Base-by-base conservation (phyloP, 495 filamentous ascomycete species). In the Hypoxylon fuscum region DNA sequence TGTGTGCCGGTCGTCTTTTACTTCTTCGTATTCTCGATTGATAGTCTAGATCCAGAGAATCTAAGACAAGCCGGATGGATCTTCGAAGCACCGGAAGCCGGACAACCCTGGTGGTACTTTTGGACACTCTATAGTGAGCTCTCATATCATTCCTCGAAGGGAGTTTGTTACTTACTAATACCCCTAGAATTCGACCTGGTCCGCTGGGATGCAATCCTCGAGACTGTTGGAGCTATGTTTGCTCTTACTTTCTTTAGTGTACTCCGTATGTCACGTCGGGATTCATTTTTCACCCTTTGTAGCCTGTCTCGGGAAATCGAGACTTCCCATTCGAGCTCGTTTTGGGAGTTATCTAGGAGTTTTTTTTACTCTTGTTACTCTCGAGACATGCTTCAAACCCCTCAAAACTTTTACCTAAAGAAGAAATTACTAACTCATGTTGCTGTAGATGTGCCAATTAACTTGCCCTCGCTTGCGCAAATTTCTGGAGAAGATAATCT, bases 361-460 rank as follows among this genome's bases (percentile, higher is more conserved):
- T n/a, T n/a, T n/a, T n/a, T n/a, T n/a, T n/a, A n/a, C n/a, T n/a
- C n/a, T n/a, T n/a, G n/a, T n/a, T n/a, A n/a, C n/a, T n/a, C n/a
- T n/a, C n/a, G n/a, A n/a, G n/a, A n/a, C n/a, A n/a, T n/a, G n/a
- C n/a, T n/a, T n/a, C n/a, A n/a, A n/a, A n/a, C n/a, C n/a, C n/a
- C n/a, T n/a, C n/a, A n/a, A n/a, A n/a, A n/a, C n/a, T n/a, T n/a
- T n/a, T n/a, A n/a, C n/a, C n/a, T n/a, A n/a, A n/a, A n/a, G n/a
- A n/a, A n/a, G n/a, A n/a, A n/a, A n/a, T n/a, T n/a, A n/a, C n/a
- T n/a, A n/a, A n/a, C n/a, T n/a, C n/a, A n/a, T n/a, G n/a, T n/a
- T n/a, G n/a, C n/a, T n/a, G n/a, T n/a, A n/a, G n/a, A 98, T 71
- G 95, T 98, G 6, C 96, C 95, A 0, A 98, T 98, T 75, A 98